Conservation (phyloP, 352 stramenopile species). For the Phytophthora brassicae region DNA sequence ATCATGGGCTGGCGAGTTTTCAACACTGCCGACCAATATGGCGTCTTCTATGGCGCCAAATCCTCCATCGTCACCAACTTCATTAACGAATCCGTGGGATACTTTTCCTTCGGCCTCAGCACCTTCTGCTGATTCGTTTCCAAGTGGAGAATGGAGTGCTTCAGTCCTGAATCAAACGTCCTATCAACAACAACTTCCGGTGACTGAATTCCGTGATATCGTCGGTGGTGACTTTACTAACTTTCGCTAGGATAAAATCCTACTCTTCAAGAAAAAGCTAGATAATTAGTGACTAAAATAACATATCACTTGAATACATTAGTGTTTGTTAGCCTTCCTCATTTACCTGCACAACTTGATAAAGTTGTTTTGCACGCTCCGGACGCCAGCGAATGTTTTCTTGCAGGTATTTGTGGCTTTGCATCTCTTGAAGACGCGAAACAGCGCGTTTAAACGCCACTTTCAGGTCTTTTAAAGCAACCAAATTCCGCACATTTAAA, state of each 20-base stretch:
- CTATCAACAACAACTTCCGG: conserved; percentile 20
- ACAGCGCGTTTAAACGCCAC: conserved; percentile 79
- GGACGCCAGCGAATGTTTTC: conserved; percentile 43
- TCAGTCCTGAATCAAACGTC: conserved; percentile 2
- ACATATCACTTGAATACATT: not conserved
- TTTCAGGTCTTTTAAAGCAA: conserved; percentile 69
- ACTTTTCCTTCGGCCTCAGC: conserved; percentile 35
- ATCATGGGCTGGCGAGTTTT: conserved; percentile 25
- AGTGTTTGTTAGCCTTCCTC: not conserved
- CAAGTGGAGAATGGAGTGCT: conserved; percentile 20
- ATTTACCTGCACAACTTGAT: conserved; percentile 32
- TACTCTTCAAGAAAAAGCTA: not conserved
- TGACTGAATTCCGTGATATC: conserved; percentile 30
- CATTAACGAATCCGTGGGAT: conserved; percentile 39
- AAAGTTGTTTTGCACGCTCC: conserved; percentile 17
- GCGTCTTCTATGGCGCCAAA: conserved; percentile 1
- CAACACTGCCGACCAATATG: conserved; percentile 19
- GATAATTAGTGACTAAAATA: no score
- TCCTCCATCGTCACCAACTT: conserved; percentile 3
- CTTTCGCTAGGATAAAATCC: conserved; percentile 12
- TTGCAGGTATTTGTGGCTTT: conserved; percentile 66
- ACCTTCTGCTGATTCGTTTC: conserved; percentile 18
- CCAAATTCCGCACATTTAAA: conserved; percentile 62
- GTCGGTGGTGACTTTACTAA: conserved; percentile 13
- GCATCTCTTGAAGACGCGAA: conserved; percentile 88